These are phyloP conservation scores for Aaosphaeria pasadenensis DNA, from an alignment of 2,329 filamentous ascomycete species.

Conservation along the genomic window DNA sequence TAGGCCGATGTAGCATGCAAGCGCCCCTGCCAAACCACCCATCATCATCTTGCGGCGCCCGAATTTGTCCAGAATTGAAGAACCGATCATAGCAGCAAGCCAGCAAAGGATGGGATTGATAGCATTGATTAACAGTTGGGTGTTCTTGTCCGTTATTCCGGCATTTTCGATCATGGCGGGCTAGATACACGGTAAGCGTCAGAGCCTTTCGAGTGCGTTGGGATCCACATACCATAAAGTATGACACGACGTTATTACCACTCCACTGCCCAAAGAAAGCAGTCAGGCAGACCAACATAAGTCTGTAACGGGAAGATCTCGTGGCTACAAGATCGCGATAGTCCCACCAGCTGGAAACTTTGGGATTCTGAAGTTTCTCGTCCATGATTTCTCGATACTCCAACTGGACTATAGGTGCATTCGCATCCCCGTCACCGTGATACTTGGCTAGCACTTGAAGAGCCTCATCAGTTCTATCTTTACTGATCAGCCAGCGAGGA, in stretches of 20 bases:
- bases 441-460: slow-evolving; percentile 58
- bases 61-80: not conserved
- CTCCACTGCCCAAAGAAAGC: slow-evolving; percentile 1
- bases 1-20: not conserved
- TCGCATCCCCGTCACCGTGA: slow-evolving; percentile 57
- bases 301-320: not conserved
- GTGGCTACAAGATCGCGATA: not conserved
- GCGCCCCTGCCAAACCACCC: not conserved
- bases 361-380: not conserved
- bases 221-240: not conserved
- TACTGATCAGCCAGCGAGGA: slow-evolving; percentile 57
- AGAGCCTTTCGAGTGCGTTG: too few relatives aligned
- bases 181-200: not conserved
- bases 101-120: slow-evolving; percentile 1
- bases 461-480: slow-evolving; percentile 56
- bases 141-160: slow-evolving; percentile 1
- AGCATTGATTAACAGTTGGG: slow-evolving; percentile 1
- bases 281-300: not conserved
- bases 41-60: slow-evolving; percentile 1
- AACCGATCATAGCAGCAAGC: not conserved
- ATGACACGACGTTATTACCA: slow-evolving; percentile 1
- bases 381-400: slow-evolving; percentile 45
- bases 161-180: slow-evolving; percentile 1
- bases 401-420: slow-evolving; percentile 37
- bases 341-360: not conserved